phyloP scores from a whole-genome alignment of 2,329 filamentous ascomycete species.

The Geoglossum cookeanum region DNA sequence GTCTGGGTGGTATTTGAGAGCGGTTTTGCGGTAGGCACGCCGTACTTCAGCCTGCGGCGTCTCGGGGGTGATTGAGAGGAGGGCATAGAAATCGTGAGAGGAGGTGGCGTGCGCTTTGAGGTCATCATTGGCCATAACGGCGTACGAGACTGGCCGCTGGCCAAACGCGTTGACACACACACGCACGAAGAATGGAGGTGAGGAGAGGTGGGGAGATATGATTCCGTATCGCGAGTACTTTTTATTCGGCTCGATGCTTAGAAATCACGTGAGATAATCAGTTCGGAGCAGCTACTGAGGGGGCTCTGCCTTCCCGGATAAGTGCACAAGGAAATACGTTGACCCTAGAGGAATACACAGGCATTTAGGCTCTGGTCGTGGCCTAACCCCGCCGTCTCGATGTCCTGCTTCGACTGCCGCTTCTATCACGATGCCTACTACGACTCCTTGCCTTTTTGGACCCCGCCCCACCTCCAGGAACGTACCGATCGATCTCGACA shows the following conservation, averaged over 20 bases:
- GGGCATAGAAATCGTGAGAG: conserved; percentile 57
- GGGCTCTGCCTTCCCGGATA: neutral
- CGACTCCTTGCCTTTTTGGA: conserved; percentile 10
- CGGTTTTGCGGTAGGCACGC: conserved; percentile 66
- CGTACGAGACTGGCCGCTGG: no score
- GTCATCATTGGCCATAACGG: conserved; percentile 20
- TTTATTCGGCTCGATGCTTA: neutral
- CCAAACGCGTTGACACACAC: no score
- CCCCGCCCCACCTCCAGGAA: conserved; percentile 18
- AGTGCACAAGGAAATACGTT: neutral
- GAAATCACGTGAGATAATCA: neutral
- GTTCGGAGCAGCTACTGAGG: neutral
- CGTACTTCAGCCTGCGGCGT: conserved; percentile 55
- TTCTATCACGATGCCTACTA: conserved; percentile 9
- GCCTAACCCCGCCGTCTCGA: neutral
- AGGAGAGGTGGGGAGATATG: no score
- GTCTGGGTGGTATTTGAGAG: conserved; percentile 86
- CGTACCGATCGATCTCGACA: conserved; percentile 26
- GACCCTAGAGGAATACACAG: neutral
- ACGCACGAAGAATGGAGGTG: no score
- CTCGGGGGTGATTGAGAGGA: conserved; percentile 48
- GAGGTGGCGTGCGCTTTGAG: conserved; percentile 38
- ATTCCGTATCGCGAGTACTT: no score
- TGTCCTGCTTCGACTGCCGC: conserved; percentile 9
- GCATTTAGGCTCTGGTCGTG: neutral